Base-by-base conservation (phyloP, 306 rosid genomes). In the Calophaca sinica region DNA sequence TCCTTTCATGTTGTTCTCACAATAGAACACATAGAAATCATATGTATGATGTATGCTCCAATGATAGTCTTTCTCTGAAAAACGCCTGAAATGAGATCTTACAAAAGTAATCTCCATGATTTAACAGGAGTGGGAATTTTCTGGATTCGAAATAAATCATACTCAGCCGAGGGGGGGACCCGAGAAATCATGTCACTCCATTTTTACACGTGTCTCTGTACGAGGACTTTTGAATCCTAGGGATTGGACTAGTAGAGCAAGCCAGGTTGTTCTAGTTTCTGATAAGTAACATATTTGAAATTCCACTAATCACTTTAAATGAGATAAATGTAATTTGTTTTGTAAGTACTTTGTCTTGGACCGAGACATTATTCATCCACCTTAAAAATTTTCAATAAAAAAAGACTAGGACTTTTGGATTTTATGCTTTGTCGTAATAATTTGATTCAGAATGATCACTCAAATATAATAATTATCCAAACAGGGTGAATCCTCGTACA, bases 91-190 rank as follows among this genome's bases (percentile, higher is more conserved):
- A 46, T 41, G 6, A 45, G 52, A 39, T 59, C 26, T 53, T 60
- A 63, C 63, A 64, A 26, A 72, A 45, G 15, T 10, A 12, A 49
- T 49, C 55, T 28, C 53, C n/a, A 11, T 74, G 52, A 28, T 75
- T 42, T 12, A 48, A 12, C 59, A 26, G 12, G 31, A 49, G 4
- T 6, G 36, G 50, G 57, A 59, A 65, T 32, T 77, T 70, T 39
- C 32, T 26, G 61, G 80, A 61, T 78, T 81, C 75, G 59, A 53
- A 55, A 83, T 28, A 52, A 80, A 74, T 75, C 73, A 55, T 67
- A 51, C 62, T 10, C 33, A 48, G 71, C 57, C 68, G n/a, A 36
- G 3, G 69, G 35, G 80, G 75, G 84, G 46, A 72, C 85, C 78
- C 74, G 2, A 78, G 61, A 71, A 54, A 83, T 74, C 83, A 69